These are phyloP conservation scores for Trichosporon faecale DNA, from an alignment of 1,284 basidiomycete species.

Conservation along the genomic window DNA sequence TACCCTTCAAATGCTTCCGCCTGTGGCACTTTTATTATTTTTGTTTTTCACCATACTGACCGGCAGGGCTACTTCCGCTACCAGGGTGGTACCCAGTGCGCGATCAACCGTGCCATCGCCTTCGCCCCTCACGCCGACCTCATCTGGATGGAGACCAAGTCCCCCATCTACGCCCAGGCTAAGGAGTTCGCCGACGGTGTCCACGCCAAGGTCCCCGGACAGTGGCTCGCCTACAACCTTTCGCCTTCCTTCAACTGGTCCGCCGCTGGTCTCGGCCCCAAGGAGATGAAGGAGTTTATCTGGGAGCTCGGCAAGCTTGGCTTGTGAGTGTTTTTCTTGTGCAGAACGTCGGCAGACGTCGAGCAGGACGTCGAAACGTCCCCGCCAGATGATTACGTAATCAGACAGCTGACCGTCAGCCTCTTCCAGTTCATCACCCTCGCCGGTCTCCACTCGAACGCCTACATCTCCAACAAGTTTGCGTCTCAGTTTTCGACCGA, in stretches of 20 bases:
- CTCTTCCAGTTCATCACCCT: conserved; percentile 98
- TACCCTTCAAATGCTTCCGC: not conserved
- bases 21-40: not conserved
- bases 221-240: conserved; percentile 94
- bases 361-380: not conserved
- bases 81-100: conserved; percentile 93
- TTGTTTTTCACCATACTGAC: not conserved
- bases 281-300: conserved; percentile 85
- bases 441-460: conserved; percentile 93
- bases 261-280: conserved; percentile 78
- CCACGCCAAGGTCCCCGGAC: conserved; percentile 71
- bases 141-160: conserved; percentile 98
- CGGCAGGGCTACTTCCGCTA: conserved; percentile 84
- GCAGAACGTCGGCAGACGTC: not conserved
- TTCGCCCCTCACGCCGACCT: conserved; percentile 92
- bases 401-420: not conserved
- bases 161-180: conserved; percentile 90
- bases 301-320: conserved; percentile 64
- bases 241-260: conserved; percentile 83
- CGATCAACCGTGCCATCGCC: conserved; percentile 85
- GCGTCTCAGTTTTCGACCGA: conserved; percentile 82
- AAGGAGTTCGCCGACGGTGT: conserved; percentile 88
- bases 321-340: conserved; percentile 28
- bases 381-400: too few relatives aligned
- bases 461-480: conserved; percentile 92